phyloP scores from a whole-genome alignment of 2,329 filamentous ascomycete species.

The Trichophyton benhamiae region DNA sequence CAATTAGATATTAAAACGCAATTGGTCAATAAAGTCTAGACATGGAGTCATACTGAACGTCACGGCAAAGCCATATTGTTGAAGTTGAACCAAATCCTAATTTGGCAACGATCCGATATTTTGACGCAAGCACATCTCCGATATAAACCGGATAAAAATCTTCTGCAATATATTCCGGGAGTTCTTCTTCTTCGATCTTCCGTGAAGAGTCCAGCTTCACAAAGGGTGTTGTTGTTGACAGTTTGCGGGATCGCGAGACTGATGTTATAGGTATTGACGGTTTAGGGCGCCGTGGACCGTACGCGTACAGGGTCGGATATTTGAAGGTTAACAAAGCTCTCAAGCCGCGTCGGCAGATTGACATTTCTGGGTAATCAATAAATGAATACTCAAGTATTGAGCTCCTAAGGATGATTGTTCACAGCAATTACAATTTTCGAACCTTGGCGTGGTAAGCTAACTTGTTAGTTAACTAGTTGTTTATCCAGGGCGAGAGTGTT shows the following conservation, averaged over 20 bases:
- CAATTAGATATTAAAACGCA: background rate
- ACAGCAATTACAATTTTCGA: too few relatives aligned
- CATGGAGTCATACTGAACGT: conserved; percentile 5
- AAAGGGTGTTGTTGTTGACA: background rate
- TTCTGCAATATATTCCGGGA: conserved; percentile 5
- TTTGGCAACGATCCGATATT: conserved; percentile 14
- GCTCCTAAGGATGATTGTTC: background rate
- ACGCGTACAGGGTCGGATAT: background rate
- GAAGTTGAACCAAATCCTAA: conserved; percentile 15
- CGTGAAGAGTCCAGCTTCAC: conserved; percentile 1
- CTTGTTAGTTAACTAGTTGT: too few relatives aligned
- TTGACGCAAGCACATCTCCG: conserved; percentile 3
- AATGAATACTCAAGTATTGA: background rate
- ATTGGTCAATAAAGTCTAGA: background rate
- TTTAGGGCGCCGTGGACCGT: background rate
- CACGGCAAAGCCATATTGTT: conserved; percentile 15
- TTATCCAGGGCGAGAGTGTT: too few relatives aligned
- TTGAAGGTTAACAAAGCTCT: background rate
- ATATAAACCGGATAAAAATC: conserved; percentile 7
- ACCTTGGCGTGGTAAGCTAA: too few relatives aligned
- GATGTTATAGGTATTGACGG: background rate
- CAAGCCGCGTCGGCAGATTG: background rate
- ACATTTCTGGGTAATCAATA: background rate
- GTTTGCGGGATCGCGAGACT: background rate
- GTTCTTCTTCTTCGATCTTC: conserved; percentile 8